A percentile compares a stretch with the other conserved stretches of the same genome.
Evolutionary conservation across 2,329 filamentous ascomycete genomes (phyloP).

Genomic region (Ophioceras dolichostomum): DNA sequence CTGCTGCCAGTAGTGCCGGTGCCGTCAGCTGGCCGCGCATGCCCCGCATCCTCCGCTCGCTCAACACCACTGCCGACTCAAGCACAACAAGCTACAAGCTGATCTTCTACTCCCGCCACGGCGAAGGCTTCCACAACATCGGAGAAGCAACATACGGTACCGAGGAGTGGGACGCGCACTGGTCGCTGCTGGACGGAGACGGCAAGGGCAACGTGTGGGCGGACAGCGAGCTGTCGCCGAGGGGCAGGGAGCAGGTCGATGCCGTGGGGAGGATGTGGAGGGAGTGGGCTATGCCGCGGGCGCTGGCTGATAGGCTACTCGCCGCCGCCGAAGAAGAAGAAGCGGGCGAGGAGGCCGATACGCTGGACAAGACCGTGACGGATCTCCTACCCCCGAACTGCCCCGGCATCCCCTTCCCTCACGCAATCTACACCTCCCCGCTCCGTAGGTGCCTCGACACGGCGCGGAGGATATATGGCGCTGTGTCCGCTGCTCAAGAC

Average conservation of each 20-base stretch:
- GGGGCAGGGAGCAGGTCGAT: constrained; percentile 39
- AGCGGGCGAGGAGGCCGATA: neutral
- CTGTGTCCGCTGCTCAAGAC: constrained; percentile 1
- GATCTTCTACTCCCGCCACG: constrained; percentile 42
- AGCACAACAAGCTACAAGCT: constrained; percentile 32
- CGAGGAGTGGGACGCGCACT: constrained; percentile 38
- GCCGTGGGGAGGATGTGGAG: constrained; percentile 39
- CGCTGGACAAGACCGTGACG: no score
- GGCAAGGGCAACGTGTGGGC: constrained; percentile 20
- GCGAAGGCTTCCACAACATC: constrained; percentile 35
- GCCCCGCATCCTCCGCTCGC: neutral
- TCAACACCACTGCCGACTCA: neutral
- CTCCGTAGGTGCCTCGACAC: constrained; percentile 47
- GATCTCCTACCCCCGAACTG: constrained; percentile 1
- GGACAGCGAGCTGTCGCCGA: constrained; percentile 35
- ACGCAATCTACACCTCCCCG: constrained; percentile 44
- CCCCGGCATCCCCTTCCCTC: constrained; percentile 33
- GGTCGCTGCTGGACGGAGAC: constrained; percentile 26
- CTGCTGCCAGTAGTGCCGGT: no score
- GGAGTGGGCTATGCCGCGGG: constrained; percentile 5
- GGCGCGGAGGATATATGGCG: constrained; percentile 32
- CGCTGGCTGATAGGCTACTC: neutral
- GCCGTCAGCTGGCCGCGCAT: neutral
- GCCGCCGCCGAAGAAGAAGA: neutral
- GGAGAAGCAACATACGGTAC: constrained; percentile 45